These are phyloP conservation scores for Chalciporus sphaerocephalus DNA, from an alignment of 768 basidiomycete species.

Conservation along the genomic window DNA sequence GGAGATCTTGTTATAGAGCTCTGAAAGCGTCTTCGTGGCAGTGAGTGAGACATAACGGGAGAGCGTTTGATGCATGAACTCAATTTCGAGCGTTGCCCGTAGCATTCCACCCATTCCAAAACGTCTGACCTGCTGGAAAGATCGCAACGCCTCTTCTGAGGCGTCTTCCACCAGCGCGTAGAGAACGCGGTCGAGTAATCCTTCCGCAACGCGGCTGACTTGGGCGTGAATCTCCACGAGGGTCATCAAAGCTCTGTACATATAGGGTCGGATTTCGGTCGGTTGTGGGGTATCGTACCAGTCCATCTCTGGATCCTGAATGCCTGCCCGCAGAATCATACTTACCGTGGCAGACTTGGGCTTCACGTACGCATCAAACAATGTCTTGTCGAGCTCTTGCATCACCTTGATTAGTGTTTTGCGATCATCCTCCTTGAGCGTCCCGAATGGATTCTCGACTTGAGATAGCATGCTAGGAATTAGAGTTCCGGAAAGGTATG, in stretches of 20 bases:
- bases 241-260: constrained; percentile 83
- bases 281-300: constrained; percentile 96
- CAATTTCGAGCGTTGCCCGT: constrained; percentile 94
- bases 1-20: constrained; percentile 92
- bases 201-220: constrained; percentile 74
- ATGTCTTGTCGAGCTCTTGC: constrained; percentile 77
- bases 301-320: constrained; percentile 77
- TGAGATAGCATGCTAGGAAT: constrained; percentile 79
- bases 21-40: constrained; percentile 81
- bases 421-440: constrained; percentile 67
- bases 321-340: constrained; percentile 68
- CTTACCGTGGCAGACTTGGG: constrained; percentile 71
- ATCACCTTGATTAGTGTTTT: constrained; percentile 74
- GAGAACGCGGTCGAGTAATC: constrained; percentile 77
- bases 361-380: constrained; percentile 86
- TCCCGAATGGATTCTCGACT: constrained; percentile 71
- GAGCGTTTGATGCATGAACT: constrained; percentile 97
- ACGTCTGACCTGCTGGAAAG: constrained; percentile 83
- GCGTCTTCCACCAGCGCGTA: constrained; percentile 78
- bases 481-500: constrained; percentile 60
- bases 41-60: constrained; percentile 78
- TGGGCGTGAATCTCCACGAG: constrained; percentile 92
- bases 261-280: constrained; percentile 90
- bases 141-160: constrained; percentile 75
- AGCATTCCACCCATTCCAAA: constrained; percentile 99